A percentile compares a stretch with the other conserved stretches of the same genome.
Conservation (phyloP, 148 eudicot species). For the Spergularia bocconei region DNA sequence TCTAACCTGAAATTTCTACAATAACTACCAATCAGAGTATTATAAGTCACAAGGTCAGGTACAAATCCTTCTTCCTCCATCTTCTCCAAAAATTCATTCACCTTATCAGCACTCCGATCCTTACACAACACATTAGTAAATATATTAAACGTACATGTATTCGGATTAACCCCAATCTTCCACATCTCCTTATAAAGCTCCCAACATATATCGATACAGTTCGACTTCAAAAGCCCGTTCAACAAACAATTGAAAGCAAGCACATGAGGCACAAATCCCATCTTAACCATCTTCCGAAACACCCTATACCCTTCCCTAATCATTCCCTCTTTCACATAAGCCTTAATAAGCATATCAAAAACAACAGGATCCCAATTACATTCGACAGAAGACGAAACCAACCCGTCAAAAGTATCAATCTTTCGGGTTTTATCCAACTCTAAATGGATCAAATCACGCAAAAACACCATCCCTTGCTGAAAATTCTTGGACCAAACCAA, state of each 20-base stretch:
- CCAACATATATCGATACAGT: constrained; percentile 64
- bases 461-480: constrained; percentile 46
- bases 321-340: constrained; percentile 53
- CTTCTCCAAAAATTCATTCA: constrained; percentile 73
- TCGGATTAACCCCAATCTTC: constrained; percentile 54
- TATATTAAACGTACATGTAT: constrained; percentile 74
- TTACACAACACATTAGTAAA: constrained; percentile 66
- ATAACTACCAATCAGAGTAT: constrained; percentile 68
- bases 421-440: constrained; percentile 24
- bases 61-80: constrained; percentile 96
- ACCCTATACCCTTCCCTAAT: constrained; percentile 56
- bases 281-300: constrained; percentile 57
- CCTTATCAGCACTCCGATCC: constrained; percentile 53
- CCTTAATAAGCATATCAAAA: constrained; percentile 84
- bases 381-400: constrained; percentile 47
- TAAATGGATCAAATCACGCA: constrained; percentile 54
- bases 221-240: constrained; percentile 56
- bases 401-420: constrained; percentile 40
- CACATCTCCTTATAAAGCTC: constrained; percentile 58
- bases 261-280: constrained; percentile 60
- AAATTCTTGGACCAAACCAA: constrained; percentile 63
- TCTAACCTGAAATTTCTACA: constrained; percentile 65
- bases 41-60: constrained; percentile 86
- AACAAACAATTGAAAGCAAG: constrained; percentile 65
- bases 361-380: constrained; percentile 88